phyloP scores from a whole-genome alignment of 2,329 filamentous ascomycete genomes.

The Aspergillus terreus region DNA sequence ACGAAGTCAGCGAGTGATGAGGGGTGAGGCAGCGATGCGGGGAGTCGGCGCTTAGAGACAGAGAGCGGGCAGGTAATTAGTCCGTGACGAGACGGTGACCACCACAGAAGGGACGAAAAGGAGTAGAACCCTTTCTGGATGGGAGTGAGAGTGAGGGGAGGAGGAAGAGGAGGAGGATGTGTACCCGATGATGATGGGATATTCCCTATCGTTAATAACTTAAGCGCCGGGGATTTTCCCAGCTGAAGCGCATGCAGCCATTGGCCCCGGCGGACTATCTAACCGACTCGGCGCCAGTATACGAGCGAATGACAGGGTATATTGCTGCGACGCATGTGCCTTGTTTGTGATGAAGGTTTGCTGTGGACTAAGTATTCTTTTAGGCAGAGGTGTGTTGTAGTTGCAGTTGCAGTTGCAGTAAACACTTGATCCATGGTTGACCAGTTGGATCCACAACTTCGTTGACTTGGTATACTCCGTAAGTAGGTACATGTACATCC shows the following conservation, averaged over 20 bases:
- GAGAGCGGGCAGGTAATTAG: background rate
- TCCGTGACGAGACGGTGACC: background rate
- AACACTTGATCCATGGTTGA: too few species aligned
- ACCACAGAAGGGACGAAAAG: background rate
- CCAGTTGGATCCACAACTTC: too few species aligned
- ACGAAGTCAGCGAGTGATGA: too few species aligned
- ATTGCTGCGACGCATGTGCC: too few species aligned
- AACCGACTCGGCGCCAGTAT: constrained; percentile 3
- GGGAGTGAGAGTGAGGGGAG: background rate
- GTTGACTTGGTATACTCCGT: too few species aligned
- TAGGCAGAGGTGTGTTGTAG: too few species aligned
- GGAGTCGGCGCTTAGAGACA: background rate
- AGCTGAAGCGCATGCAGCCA: constrained; percentile 9
- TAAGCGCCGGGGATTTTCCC: constrained; percentile 14
- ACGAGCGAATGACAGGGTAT: constrained; percentile 2
- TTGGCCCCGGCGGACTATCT: constrained; percentile 8
- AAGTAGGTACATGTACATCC: too few species aligned
- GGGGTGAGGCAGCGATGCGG: background rate
- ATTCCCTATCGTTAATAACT: background rate
- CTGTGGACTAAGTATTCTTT: too few species aligned
- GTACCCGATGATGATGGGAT: background rate
- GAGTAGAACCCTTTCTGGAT: background rate
- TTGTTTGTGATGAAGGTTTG: too few species aligned
- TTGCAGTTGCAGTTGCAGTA: too few species aligned
- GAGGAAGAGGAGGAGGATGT: background rate